Conservation (phyloP, 2,329 filamentous ascomycete genomes). For the Stagonosporopsis chrysanthemi region DNA sequence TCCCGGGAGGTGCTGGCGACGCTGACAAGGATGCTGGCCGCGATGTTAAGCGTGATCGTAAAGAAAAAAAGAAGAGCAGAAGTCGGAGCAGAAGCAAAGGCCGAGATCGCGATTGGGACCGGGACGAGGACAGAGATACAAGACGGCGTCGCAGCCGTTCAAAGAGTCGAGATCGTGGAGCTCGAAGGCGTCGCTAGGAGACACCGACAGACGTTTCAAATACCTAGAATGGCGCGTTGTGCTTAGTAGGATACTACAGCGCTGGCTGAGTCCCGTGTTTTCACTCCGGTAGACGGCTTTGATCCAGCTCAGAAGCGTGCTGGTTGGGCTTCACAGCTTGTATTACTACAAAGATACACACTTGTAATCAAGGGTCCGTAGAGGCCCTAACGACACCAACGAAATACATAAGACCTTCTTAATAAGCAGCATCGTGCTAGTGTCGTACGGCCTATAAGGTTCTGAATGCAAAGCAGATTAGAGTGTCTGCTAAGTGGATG, state of each 20-base stretch:
- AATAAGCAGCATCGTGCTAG: neutral
- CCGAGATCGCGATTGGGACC: constrained; percentile 21
- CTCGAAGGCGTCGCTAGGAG: constrained; percentile 8
- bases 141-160: constrained; percentile 29
- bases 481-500: neutral
- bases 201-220: neutral
- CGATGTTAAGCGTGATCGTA: constrained; percentile 24
- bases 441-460: neutral
- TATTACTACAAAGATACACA: constrained; percentile 10
- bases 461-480: neutral
- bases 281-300: neutral
- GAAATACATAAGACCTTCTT: neutral
- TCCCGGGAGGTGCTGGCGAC: constrained; percentile 25
- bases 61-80: constrained; percentile 38
- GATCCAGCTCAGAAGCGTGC: neutral
- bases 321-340: neutral
- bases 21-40: constrained; percentile 29
- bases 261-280: neutral
- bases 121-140: constrained; percentile 27
- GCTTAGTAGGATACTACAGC: neutral
- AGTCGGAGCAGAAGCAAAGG: constrained; percentile 23
- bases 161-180: constrained; percentile 27
- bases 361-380: neutral
- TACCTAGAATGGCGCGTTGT: neutral
- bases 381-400: neutral